These are phyloP conservation scores for Acanthamoeba lenticulata DNA, from an alignment of 208 protist genomes.

Conservation along the genomic window DNA sequence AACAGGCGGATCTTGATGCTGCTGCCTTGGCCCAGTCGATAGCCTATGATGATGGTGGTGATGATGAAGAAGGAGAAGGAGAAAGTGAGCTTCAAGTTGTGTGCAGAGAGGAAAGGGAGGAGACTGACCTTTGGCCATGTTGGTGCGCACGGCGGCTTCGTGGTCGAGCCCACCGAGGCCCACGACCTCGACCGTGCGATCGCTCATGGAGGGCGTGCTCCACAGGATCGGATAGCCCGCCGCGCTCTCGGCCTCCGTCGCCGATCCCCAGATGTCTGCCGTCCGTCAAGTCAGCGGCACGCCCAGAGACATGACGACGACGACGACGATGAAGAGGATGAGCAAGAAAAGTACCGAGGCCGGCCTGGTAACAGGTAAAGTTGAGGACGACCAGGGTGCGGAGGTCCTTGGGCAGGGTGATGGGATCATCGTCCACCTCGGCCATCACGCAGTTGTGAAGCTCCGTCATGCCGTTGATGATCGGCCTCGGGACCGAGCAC, in stretches of 20 bases:
- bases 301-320: no score
- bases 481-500: not conserved
- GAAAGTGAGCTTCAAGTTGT: not conserved
- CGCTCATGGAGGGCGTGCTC: conserved; percentile 26
- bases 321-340: no score
- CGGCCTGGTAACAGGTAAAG: conserved; percentile 43
- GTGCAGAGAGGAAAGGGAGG: no score
- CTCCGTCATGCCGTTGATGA: not conserved
- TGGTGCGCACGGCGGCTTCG: not conserved
- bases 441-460: conserved; percentile 26
- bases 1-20: not conserved
- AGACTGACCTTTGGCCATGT: not conserved
- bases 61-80: no score
- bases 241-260: not conserved
- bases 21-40: conserved; percentile 8
- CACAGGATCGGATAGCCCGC: not conserved
- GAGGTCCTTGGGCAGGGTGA: conserved; percentile 15
- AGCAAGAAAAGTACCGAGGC: not conserved
- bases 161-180: conserved; percentile 1
- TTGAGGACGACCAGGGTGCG: conserved; percentile 18
- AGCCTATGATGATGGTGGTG: no score
- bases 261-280: conserved; percentile 18
- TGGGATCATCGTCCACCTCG: conserved; percentile 19
- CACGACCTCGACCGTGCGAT: conserved; percentile 29
- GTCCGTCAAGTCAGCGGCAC: no score